Percentiles rank a stretch among this genome's conserved stretches.
phyloP scores from a whole-genome alignment of 1,139 yeast species.

The Candida sanyaensis region DNA sequence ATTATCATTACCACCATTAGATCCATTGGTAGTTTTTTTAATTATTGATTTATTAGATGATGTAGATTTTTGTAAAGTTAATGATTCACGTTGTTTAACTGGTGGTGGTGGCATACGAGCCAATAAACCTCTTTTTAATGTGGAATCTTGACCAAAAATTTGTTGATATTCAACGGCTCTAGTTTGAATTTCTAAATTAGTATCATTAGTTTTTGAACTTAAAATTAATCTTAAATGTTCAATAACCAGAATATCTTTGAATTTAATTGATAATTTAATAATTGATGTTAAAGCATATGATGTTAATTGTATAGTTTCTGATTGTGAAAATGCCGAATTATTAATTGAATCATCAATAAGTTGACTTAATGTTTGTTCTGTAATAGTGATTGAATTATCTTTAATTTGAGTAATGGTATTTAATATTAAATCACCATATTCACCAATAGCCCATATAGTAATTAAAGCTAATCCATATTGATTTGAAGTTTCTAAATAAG shows the following conservation, averaged over 20 bases:
- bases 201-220: conserved; percentile 54
- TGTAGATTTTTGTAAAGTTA: conserved; percentile 41
- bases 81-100: conserved; percentile 56
- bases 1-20: conserved; percentile 41
- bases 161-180: conserved; percentile 81
- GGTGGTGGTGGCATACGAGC: conserved; percentile 92
- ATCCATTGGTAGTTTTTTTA: conserved; percentile 5
- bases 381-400: conserved; percentile 28
- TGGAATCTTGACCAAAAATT: conserved; percentile 61
- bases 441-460: conserved; percentile 87
- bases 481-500: conserved; percentile 51
- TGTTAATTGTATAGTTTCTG: conserved; percentile 53
- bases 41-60: conserved; percentile 25
- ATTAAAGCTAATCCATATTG: conserved; percentile 76
- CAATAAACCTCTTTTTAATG: conserved; percentile 71
- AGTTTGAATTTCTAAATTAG: conserved; percentile 79
- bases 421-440: conserved; percentile 73
- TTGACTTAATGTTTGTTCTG: conserved; percentile 32
- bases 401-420: conserved; percentile 43
- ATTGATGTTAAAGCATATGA: conserved; percentile 75
- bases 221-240: conserved; percentile 70
- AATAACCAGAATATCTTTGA: conserved; percentile 44
- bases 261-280: conserved; percentile 72
- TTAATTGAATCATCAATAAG: conserved; percentile 31
- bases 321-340: conserved; percentile 37